These are phyloP conservation scores for Psophocarpus tetragonolobus DNA, from an alignment of 306 rosid genomes.

Conservation along the genomic window DNA sequence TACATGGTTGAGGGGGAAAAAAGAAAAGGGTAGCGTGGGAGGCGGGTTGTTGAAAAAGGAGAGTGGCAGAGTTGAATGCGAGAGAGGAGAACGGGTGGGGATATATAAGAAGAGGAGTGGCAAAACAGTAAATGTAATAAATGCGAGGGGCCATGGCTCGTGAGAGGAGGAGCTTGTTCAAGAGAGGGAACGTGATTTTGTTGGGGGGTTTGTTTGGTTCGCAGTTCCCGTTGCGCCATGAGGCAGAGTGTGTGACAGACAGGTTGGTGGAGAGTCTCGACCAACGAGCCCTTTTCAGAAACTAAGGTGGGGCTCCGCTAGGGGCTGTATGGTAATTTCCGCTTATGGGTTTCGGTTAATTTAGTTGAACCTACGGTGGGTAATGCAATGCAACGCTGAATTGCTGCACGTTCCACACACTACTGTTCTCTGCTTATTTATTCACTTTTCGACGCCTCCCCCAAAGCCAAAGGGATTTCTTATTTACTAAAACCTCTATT, in stretches of 20 bases:
- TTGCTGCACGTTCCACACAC: background rate
- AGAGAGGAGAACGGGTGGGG: background rate
- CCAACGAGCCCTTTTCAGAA: conserved; percentile 29
- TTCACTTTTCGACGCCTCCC: conserved; percentile 20
- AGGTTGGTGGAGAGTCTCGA: conserved; percentile 38
- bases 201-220: no score
- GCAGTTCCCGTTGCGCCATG: conserved; percentile 12
- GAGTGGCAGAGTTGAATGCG: conserved; percentile 34
- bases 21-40: conserved; percentile 43
- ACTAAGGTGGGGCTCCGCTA: background rate
- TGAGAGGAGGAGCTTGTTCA: no score
- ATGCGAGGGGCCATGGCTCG: conserved; percentile 48
- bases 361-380: conserved; percentile 43
- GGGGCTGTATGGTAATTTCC: conserved; percentile 22
- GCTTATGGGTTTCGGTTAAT: conserved; percentile 23
- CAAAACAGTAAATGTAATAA: conserved; percentile 57
- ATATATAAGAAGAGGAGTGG: conserved; percentile 37
- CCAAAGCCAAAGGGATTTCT: background rate
- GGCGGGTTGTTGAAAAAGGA: conserved; percentile 35
- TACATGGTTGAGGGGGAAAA: no score
- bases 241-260: background rate
- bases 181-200: no score
- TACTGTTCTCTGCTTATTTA: background rate
- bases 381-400: background rate
- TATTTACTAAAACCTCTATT: background rate